phyloP scores from a whole-genome alignment of 148 eudicot species.

The Arctostaphylos glauca region DNA sequence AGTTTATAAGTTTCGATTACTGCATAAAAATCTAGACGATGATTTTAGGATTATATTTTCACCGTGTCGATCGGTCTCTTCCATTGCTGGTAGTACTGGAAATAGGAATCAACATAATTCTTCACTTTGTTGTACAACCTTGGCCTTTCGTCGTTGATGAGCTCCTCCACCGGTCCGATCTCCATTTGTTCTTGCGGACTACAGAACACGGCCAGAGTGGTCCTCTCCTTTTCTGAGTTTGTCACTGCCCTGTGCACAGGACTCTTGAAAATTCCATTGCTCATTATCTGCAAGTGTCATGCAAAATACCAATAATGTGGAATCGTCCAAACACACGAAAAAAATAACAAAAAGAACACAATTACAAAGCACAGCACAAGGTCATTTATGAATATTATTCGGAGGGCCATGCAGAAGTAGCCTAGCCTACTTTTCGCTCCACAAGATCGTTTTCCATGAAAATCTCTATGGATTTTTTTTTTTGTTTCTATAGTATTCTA shows the following conservation, averaged over 20 bases:
- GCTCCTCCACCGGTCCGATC: background rate
- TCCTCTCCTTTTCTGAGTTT: background rate
- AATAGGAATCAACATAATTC: background rate
- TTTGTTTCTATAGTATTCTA: too few species aligned
- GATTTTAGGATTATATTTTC: background rate
- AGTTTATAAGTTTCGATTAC: background rate
- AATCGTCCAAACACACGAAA: too few species aligned
- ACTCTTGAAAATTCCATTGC: background rate
- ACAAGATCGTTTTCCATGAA: too few species aligned
- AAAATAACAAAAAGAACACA: too few species aligned
- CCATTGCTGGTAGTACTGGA: slow-evolving; percentile 2
- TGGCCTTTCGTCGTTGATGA: background rate
- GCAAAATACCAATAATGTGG: background rate
- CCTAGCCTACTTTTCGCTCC: too few species aligned
- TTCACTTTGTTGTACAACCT: background rate
- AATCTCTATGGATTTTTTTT: too few species aligned
- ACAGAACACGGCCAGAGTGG: background rate
- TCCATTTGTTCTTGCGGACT: background rate
- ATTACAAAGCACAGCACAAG: too few species aligned
- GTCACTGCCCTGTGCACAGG: background rate
- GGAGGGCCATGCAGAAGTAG: too few species aligned
- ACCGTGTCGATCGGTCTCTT: background rate
- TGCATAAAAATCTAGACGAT: background rate
- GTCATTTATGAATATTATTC: too few species aligned
- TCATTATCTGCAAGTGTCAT: background rate